Conservation (phyloP, 495 filamentous ascomycete genomes). For the Penicillium coprophilum region DNA sequence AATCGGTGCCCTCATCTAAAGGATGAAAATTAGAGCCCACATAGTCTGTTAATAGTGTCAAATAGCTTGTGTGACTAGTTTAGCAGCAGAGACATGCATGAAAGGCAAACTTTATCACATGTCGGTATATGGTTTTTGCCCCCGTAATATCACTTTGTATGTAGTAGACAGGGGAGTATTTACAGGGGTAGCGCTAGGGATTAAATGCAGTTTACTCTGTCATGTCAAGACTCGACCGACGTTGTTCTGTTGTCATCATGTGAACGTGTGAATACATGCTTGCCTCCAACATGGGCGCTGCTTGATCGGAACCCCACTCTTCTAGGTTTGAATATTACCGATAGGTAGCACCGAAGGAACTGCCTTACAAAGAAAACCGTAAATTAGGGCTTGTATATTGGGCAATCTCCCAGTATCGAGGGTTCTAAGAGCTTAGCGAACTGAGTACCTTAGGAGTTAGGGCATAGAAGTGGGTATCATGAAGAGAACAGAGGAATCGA, state of each 20-base stretch:
- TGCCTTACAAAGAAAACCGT: background rate
- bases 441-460: slow-evolving; percentile 9
- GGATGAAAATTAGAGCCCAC: background rate
- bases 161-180: background rate
- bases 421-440: background rate
- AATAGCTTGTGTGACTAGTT: background rate
- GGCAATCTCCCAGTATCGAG: no score
- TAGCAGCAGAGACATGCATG: background rate
- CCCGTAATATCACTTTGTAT: background rate
- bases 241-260: background rate
- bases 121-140: background rate
- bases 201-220: background rate
- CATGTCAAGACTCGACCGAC: background rate
- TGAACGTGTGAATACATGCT: background rate
- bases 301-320: background rate
- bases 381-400: background rate
- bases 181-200: background rate
- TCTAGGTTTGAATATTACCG: background rate
- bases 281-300: background rate
- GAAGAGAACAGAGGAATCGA: background rate
- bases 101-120: background rate
- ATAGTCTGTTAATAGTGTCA: background rate
- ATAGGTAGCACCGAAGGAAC: background rate
- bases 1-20: background rate
- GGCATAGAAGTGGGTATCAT: background rate